phyloP scores from a whole-genome alignment of 1,284 basidiomycete species.

The Anthracocystis panici-leucophaei region DNA sequence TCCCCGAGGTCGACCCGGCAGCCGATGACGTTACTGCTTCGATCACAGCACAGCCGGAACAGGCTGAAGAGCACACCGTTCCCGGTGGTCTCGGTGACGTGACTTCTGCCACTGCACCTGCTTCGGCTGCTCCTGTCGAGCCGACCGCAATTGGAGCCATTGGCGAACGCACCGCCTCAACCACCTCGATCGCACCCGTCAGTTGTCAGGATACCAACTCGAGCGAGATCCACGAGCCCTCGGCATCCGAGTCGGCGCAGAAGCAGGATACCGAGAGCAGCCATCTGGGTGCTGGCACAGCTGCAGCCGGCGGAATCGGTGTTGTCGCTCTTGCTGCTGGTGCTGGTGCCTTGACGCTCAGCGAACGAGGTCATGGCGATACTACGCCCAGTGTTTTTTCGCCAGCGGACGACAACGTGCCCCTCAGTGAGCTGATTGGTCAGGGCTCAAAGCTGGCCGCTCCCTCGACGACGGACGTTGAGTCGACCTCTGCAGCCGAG shows the following conservation, averaged over 20 bases:
- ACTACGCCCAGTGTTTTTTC: slow-evolving; percentile 14
- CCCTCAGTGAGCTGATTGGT: slow-evolving; percentile 43
- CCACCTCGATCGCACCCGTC: slow-evolving; percentile 44
- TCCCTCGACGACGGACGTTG: slow-evolving; percentile 5
- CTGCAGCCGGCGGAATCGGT: slow-evolving; percentile 32
- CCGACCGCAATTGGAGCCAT: slow-evolving; percentile 39
- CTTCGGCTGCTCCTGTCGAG: slow-evolving; percentile 34
- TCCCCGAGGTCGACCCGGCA: slow-evolving; percentile 29
- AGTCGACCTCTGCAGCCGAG: slow-evolving; percentile 8
- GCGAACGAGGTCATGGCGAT: slow-evolving; percentile 36
- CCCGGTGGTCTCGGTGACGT: slow-evolving; percentile 44
- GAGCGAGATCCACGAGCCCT: slow-evolving; percentile 11
- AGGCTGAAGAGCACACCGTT: slow-evolving; percentile 28
- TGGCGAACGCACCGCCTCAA: slow-evolving; percentile 33
- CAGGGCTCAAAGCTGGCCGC: slow-evolving; percentile 6
- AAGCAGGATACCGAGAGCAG: slow-evolving; percentile 5
- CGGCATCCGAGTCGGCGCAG: slow-evolving; percentile 4
- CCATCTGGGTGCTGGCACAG: slow-evolving; percentile 27
- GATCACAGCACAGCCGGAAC: slow-evolving; percentile 5
- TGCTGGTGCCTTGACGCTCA: slow-evolving; percentile 35
- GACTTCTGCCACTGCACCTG: slow-evolving; percentile 14
- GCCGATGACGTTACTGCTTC: slow-evolving; percentile 1
- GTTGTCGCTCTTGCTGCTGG: slow-evolving; percentile 39
- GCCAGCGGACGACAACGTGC: slow-evolving; percentile 47
- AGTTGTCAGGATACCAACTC: slow-evolving; percentile 35